A percentile compares a stretch with the other conserved stretches of the same genome.
These are phyloP conservation scores for Ceraceosorus guamensis DNA, from an alignment of 1,284 basidiomycete genomes.

Conservation along the genomic window DNA sequence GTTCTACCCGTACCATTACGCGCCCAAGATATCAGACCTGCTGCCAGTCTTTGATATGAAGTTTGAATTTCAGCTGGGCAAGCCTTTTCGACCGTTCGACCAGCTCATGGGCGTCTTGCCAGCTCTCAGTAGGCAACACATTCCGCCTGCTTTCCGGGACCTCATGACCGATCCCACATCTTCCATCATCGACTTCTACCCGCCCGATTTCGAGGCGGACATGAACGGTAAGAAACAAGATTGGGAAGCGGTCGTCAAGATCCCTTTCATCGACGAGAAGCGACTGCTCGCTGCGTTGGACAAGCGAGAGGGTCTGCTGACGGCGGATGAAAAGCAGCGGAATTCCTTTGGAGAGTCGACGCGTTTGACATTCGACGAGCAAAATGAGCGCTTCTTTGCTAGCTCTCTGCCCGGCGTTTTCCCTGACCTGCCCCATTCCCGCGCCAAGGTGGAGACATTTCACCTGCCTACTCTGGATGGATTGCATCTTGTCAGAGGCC, in stretches of 20 bases:
- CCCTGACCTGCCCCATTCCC: constrained; percentile 76
- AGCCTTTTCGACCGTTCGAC: constrained; percentile 86
- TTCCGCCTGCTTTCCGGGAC: constrained; percentile 81
- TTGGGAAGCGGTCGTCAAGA: constrained; percentile 98
- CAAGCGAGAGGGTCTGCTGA: constrained; percentile 71
- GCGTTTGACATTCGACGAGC: constrained; percentile 64
- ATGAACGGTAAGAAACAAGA: constrained; percentile 97
- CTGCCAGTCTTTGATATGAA: constrained; percentile 66
- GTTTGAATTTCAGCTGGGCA: constrained; percentile 79
- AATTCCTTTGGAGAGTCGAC: constrained; percentile 75
- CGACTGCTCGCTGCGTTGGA: constrained; percentile 63
- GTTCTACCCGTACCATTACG: constrained; percentile 98
- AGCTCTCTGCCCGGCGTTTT: constrained; percentile 92
- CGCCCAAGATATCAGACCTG: constrained; percentile 66
- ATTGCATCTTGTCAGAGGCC: constrained; percentile 73
- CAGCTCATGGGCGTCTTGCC: constrained; percentile 98
- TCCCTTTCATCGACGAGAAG: constrained; percentile 88
- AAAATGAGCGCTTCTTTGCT: constrained; percentile 62
- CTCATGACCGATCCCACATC: constrained; percentile 81
- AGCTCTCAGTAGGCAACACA: constrained; percentile 74
- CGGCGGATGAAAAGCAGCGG: constrained; percentile 66
- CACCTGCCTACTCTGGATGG: constrained; percentile 71
- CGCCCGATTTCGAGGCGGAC: constrained; percentile 79
- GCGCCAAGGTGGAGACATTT: constrained; percentile 70
- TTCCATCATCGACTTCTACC: constrained; percentile 91